Evolutionary conservation across 2,329 filamentous ascomycete genomes (phyloP).

Genomic region (Pyrenophora seminiperda): DNA sequence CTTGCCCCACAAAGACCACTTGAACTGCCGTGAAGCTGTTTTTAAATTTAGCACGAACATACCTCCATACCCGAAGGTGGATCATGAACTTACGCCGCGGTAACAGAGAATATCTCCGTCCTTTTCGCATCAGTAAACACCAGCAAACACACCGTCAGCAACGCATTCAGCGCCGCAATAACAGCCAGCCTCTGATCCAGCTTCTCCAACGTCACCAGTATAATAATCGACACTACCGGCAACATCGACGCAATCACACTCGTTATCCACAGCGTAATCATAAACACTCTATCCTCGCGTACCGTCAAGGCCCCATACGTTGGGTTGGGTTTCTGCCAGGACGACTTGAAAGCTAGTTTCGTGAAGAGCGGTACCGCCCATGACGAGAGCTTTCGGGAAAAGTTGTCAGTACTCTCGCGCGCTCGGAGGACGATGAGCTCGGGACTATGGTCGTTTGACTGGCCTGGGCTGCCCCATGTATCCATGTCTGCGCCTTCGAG

Average conservation of each 20-base stretch:
- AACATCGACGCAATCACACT: slow-evolving; percentile 3
- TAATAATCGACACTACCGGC: not conserved
- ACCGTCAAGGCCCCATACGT: not conserved
- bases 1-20: slow-evolving; percentile 5
- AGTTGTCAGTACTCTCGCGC: not conserved
- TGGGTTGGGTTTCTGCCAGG: not conserved
- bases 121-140: not conserved
- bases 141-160: not conserved
- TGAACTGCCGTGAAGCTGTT: slow-evolving; percentile 3
- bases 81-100: slow-evolving; percentile 2
- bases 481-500: too few relatives aligned
- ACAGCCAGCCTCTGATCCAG: not conserved
- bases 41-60: not conserved
- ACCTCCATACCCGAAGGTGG: accelerated
- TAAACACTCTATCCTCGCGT: not conserved
- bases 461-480: too few relatives aligned
- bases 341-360: too few relatives aligned
- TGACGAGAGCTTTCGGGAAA: too few relatives aligned
- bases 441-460: not conserved
- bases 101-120: not conserved
- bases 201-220: not conserved
- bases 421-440: not conserved
- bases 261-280: not conserved
- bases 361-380: too few relatives aligned
- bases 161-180: not conserved